phyloP scores from a whole-genome alignment of 306 rosid genomes.

The Lupinus albus region DNA sequence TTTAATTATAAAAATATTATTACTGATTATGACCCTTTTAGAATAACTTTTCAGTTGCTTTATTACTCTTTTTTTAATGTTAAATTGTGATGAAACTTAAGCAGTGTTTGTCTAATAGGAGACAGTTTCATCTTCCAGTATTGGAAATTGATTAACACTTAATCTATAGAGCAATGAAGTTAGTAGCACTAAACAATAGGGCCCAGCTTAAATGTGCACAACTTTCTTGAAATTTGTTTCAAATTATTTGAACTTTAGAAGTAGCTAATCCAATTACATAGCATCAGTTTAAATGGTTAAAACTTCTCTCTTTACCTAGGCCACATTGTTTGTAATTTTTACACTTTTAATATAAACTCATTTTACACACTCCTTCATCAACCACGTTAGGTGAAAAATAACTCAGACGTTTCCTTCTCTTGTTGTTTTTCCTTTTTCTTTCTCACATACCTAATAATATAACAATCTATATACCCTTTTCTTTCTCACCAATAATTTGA shows the following conservation, averaged over 20 bases:
- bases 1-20: background rate
- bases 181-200: conserved; percentile 39
- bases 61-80: background rate
- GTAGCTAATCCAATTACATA: too few relatives aligned
- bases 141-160: conserved; percentile 30
- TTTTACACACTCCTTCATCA: too few relatives aligned
- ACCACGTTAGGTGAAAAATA: too few relatives aligned
- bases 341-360: too few relatives aligned
- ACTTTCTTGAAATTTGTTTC: conserved; percentile 37
- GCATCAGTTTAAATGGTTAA: too few relatives aligned
- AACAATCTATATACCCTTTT: too few relatives aligned
- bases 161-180: conserved; percentile 37
- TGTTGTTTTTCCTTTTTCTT: too few relatives aligned
- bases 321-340: too few relatives aligned
- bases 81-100: conserved; percentile 17
- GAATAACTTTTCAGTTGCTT: conserved; percentile 1
- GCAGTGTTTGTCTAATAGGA: conserved; percentile 38
- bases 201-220: conserved; percentile 34
- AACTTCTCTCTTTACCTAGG: too few relatives aligned
- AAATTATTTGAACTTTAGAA: conserved; percentile 46
- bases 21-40: conserved; percentile 7
- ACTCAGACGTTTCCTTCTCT: too few relatives aligned
- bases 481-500: too few relatives aligned
- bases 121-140: conserved; percentile 31
- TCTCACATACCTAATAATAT: too few relatives aligned